These are phyloP conservation scores for Penicillium expansum DNA, from an alignment of 2,329 filamentous ascomycete species.

Conservation along the genomic window DNA sequence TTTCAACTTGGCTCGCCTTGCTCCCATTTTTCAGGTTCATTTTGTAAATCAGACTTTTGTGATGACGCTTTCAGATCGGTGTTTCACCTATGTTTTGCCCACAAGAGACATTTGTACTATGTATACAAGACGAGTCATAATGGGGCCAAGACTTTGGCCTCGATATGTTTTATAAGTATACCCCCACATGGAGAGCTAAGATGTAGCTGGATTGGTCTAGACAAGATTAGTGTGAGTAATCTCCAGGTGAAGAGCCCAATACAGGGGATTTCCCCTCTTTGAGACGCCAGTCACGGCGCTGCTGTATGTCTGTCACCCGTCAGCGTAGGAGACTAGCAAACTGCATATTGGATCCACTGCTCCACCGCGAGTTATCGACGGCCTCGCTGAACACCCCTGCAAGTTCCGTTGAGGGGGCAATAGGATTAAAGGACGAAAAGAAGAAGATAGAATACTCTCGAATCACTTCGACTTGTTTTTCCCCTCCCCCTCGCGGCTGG, in stretches of 20 bases:
- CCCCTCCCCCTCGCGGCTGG: conserved; percentile 8
- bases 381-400: conserved; percentile 6
- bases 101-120: background rate
- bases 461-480: conserved; percentile 7
- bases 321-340: conserved; percentile 22
- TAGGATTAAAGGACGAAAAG: background rate
- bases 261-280: conserved; percentile 6
- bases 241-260: background rate
- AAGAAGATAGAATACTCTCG: conserved; percentile 19
- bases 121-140: background rate
- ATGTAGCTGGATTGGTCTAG: background rate
- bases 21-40: too few species aligned
- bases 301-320: conserved; percentile 6
- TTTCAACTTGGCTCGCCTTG: too few species aligned
- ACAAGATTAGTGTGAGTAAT: background rate
- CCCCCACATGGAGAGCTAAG: background rate
- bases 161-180: background rate
- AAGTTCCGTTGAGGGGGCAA: conserved; percentile 2
- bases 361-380: conserved; percentile 19
- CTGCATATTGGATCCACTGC: conserved; percentile 27
- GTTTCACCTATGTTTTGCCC: background rate
- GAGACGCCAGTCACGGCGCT: conserved; percentile 5
- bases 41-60: background rate
- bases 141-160: background rate
- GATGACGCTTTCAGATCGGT: background rate